Evolutionary conservation across 306 rosid genomes (phyloP).

Genomic region (Lablab purpureus): DNA sequence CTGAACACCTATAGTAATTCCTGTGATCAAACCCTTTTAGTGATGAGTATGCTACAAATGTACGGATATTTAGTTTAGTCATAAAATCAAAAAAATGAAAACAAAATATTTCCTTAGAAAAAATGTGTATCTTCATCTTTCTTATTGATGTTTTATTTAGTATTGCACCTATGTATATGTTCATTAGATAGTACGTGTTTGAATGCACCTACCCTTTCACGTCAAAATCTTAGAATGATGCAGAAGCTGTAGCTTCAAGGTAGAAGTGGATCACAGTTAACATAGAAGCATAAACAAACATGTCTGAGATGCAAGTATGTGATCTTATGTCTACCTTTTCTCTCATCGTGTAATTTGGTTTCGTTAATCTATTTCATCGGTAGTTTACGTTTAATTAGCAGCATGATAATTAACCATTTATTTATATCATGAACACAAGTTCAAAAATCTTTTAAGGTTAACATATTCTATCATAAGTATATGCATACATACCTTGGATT

Average conservation of each 20-base stretch:
- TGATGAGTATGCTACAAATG: not conserved
- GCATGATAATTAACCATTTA: not conserved
- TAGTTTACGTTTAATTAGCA: not conserved
- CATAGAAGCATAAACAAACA: not conserved
- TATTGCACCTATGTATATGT: not conserved
- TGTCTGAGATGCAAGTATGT: not conserved
- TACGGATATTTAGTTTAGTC: not conserved
- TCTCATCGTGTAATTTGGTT: not conserved
- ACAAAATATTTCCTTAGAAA: not conserved
- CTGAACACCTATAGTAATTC: slow-evolving; percentile 86
- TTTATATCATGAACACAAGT: not conserved
- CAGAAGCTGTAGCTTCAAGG: not conserved
- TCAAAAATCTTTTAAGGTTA: not conserved
- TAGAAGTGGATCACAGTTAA: not conserved
- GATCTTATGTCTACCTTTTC: not conserved
- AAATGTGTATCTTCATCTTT: not conserved
- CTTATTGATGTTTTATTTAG: not conserved
- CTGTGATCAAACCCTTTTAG: slow-evolving; percentile 50
- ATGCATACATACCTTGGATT: slow-evolving; percentile 70
- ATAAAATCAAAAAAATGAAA: not conserved
- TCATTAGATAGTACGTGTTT: not conserved
- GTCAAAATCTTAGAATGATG: no score
- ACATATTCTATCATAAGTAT: not conserved
- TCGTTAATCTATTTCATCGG: not conserved
- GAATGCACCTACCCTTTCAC: not conserved